Conservation (phyloP, 2,329 filamentous ascomycete genomes). For the Monosporascus sp. region DNA sequence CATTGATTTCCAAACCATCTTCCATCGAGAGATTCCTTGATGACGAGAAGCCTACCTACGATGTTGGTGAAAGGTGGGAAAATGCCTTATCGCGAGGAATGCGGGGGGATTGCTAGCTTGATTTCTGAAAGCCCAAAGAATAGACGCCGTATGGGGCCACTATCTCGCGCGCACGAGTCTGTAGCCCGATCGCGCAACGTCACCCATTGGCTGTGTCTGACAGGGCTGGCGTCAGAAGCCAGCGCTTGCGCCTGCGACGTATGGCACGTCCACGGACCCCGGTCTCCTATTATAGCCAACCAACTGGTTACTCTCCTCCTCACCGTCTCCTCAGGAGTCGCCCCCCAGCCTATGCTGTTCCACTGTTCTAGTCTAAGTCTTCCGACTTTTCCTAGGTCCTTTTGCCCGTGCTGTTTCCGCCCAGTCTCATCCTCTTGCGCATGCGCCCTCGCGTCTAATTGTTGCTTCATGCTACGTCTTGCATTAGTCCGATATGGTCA, state of each 20-base stretch:
- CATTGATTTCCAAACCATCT: too few species aligned
- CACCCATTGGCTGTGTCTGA: slow-evolving; percentile 18
- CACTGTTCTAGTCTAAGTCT: slow-evolving; percentile 13
- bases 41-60: too few species aligned
- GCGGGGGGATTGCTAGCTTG: slow-evolving; percentile 9
- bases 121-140: slow-evolving; percentile 5
- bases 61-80: too few species aligned
- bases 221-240: slow-evolving; percentile 18
- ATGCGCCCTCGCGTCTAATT: slow-evolving; percentile 22
- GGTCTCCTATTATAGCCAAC: slow-evolving; percentile 34
- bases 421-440: slow-evolving; percentile 8
- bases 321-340: slow-evolving; percentile 10
- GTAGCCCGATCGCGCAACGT: slow-evolving; percentile 22
- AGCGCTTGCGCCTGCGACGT: slow-evolving; percentile 33
- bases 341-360: slow-evolving; percentile 6
- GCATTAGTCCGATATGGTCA: slow-evolving; percentile 23
- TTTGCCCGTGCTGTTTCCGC: slow-evolving; percentile 10
- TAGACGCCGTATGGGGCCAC: slow-evolving; percentile 21
- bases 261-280: slow-evolving; percentile 19
- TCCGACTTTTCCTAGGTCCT: not conserved
- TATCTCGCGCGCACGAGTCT: slow-evolving; percentile 15
- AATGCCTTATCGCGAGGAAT: slow-evolving; percentile 5
- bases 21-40: too few species aligned
- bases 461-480: slow-evolving; percentile 18
- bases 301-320: slow-evolving; percentile 18